phyloP scores from a whole-genome alignment of 208 protist species.

The Phytomonas serpens region DNA sequence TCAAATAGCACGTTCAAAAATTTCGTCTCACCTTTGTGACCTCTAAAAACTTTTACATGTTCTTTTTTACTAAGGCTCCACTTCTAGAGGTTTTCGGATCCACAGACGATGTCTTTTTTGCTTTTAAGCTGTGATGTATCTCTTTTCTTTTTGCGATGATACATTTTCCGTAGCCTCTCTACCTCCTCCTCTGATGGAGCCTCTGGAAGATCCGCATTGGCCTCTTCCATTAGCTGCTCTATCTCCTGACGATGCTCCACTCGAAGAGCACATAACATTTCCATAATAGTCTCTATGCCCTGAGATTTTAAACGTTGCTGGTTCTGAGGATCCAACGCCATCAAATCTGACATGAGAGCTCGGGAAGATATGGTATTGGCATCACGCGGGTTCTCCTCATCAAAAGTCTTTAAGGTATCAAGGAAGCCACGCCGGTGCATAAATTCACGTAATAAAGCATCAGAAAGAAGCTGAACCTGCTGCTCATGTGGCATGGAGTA shows the following conservation, averaged over 20 bases:
- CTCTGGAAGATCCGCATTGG: constrained; percentile 27
- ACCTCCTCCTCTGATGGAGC: constrained; percentile 11
- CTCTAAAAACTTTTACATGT: background rate
- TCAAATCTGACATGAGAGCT: constrained; percentile 82
- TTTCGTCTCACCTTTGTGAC: background rate
- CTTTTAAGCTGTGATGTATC: background rate
- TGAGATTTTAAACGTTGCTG: constrained; percentile 47
- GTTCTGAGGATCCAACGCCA: constrained; percentile 43
- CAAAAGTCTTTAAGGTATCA: constrained; percentile 76
- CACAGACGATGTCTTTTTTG: background rate
- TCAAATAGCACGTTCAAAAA: background rate
- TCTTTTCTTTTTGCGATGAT: constrained; percentile 17
- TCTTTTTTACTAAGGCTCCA: background rate
- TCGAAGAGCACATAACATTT: constrained; percentile 81
- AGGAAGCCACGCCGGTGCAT: constrained; percentile 85
- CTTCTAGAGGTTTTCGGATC: constrained; percentile 5
- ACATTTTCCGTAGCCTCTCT: constrained; percentile 21
- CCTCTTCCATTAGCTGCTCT: constrained; percentile 28
- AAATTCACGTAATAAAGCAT: constrained; percentile 86
- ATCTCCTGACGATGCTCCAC: constrained; percentile 53
- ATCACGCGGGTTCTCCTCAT: constrained; percentile 75
- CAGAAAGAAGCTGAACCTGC: constrained; percentile 76
- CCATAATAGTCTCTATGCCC: constrained; percentile 87
- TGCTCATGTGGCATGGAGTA: constrained; percentile 62
- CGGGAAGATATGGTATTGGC: constrained; percentile 77